Evolutionary conservation across 495 filamentous ascomycete genomes (phyloP).

Genomic region (Penicillium cosmopolitanum): DNA sequence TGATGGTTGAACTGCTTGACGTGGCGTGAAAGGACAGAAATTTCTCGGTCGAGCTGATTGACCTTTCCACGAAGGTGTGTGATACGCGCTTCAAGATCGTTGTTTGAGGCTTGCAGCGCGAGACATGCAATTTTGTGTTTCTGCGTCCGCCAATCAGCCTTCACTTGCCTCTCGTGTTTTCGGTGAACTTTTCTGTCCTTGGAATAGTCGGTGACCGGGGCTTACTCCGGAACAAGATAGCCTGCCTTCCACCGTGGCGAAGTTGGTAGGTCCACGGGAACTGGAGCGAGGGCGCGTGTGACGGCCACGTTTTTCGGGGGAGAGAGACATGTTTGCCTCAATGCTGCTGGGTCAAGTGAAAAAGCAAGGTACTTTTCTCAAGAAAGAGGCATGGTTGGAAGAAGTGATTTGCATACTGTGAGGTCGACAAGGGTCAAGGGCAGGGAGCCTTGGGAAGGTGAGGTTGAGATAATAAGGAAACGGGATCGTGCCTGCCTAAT

Average conservation of each 20-base stretch:
- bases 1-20: slow-evolving; percentile 29
- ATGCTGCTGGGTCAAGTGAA: not conserved
- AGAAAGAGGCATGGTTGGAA: too few relatives aligned
- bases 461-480: not conserved
- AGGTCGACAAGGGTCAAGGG: too few relatives aligned
- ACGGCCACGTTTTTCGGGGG: not conserved
- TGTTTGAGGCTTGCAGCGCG: slow-evolving; percentile 27
- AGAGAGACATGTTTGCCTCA: not conserved
- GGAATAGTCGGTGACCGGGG: not conserved
- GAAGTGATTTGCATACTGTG: too few relatives aligned
- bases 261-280: slow-evolving; percentile 1
- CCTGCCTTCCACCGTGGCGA: not conserved
- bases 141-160: slow-evolving; percentile 6
- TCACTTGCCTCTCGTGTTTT: not conserved
- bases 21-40: slow-evolving; percentile 34
- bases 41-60: slow-evolving; percentile 31
- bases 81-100: slow-evolving; percentile 28
- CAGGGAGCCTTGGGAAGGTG: not conserved
- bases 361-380: too few relatives aligned
- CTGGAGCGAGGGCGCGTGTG: slow-evolving; percentile 2
- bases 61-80: slow-evolving; percentile 25
- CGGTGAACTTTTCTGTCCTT: not conserved
- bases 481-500: not conserved
- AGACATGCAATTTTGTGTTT: slow-evolving; percentile 3
- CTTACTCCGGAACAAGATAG: not conserved